phyloP scores from a whole-genome alignment of 148 eudicot species.

The Chenopodium album region DNA sequence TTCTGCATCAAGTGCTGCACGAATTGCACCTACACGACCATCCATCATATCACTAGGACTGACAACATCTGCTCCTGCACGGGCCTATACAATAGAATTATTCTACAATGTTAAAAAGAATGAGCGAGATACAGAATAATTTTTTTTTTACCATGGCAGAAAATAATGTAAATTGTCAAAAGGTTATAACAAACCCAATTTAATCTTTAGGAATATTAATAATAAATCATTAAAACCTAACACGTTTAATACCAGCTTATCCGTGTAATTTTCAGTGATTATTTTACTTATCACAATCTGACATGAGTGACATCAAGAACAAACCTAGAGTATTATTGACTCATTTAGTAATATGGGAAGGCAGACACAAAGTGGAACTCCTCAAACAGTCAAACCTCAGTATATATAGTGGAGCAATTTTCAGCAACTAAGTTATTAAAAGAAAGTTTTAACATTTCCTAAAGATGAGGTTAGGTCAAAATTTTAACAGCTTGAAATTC shows the following conservation, averaged over 20 bases:
- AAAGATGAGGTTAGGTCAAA: not conserved
- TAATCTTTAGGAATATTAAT: not conserved
- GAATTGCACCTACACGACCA: conserved; percentile 95
- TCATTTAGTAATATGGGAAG: not conserved
- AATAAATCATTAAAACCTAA: not conserved
- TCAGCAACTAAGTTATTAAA: not conserved
- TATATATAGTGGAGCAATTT: not conserved
- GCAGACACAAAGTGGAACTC: not conserved
- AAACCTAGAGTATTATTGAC: not conserved
- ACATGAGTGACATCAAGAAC: not conserved
- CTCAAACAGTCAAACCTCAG: no score
- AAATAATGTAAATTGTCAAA: not conserved
- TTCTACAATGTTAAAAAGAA: not conserved
- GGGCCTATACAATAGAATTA: conserved; percentile 52
- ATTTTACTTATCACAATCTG: not conserved
- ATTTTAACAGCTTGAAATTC: not conserved
- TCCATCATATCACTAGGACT: conserved; percentile 99
- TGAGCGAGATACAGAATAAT: not conserved
- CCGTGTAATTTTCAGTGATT: no score
- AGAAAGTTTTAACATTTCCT: no score
- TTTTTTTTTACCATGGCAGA: no score
- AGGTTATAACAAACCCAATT: not conserved
- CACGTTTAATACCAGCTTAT: not conserved
- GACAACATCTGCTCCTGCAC: conserved; percentile 96
- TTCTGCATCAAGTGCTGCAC: conserved; percentile 87